phyloP scores from a whole-genome alignment of 179 eudicot species.

The Beta corolliflora region DNA sequence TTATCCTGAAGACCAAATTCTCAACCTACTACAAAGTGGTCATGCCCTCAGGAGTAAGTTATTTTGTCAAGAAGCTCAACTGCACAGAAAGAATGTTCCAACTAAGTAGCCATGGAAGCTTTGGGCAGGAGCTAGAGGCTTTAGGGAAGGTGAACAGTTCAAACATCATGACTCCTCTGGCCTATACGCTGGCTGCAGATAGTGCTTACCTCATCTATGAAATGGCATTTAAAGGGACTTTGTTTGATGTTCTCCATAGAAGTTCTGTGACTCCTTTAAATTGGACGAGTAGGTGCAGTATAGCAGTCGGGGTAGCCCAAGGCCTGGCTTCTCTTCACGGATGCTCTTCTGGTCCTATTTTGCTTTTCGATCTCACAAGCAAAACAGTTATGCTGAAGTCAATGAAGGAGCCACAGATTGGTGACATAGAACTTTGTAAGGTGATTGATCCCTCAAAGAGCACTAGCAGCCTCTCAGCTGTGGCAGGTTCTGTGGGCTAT shows the following conservation, averaged over 20 bases:
- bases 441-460: conserved; percentile 81
- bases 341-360: conserved; percentile 60
- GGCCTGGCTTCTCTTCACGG: conserved; percentile 82
- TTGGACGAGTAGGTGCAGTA: conserved; percentile 80
- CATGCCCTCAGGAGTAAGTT: conserved; percentile 74
- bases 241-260: conserved; percentile 64
- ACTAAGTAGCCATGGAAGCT: conserved; percentile 50
- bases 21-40: conserved; percentile 71
- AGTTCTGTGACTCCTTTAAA: conserved; percentile 49
- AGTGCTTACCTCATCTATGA: conserved; percentile 79
- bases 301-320: conserved; percentile 83
- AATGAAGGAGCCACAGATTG: conserved; percentile 74
- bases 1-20: conserved; percentile 55
- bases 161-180: conserved; percentile 83
- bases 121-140: conserved; percentile 57
- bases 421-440: conserved; percentile 87
- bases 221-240: conserved; percentile 55
- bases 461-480: conserved; percentile 71
- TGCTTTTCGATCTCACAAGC: conserved; percentile 76
- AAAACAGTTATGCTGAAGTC: conserved; percentile 67
- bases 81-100: conserved; percentile 69
- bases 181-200: conserved; percentile 61
- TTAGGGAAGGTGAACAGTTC: conserved; percentile 71
- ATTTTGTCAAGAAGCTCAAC: conserved; percentile 78
- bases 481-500: conserved; percentile 89